These are phyloP conservation scores for Leccinum griseonigrum DNA, from an alignment of 1,284 basidiomycete species.

Conservation along the genomic window DNA sequence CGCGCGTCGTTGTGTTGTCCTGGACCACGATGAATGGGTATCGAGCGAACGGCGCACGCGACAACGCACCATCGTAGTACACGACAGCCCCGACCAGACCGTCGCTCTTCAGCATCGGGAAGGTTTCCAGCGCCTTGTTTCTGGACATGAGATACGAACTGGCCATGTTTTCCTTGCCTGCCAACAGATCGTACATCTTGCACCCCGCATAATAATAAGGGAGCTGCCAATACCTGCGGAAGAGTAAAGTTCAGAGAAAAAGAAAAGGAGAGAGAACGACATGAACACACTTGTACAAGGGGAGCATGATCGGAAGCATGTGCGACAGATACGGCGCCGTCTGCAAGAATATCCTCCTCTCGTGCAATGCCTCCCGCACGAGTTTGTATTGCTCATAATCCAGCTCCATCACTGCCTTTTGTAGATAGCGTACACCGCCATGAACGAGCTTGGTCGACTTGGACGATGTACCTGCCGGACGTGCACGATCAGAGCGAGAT, in stretches of 20 bases:
- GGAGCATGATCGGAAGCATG: slow-evolving; percentile 94
- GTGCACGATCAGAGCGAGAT: slow-evolving; percentile 41
- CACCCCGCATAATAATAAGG: slow-evolving; percentile 96
- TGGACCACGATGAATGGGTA: slow-evolving; percentile 28
- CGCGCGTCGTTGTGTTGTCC: slow-evolving; percentile 98
- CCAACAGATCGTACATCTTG: slow-evolving; percentile 95
- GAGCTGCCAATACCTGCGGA: slow-evolving; percentile 87
- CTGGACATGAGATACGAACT: slow-evolving; percentile 92
- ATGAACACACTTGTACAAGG: slow-evolving; percentile 73
- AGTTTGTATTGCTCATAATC: slow-evolving; percentile 98
- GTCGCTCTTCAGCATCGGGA: slow-evolving; percentile 95
- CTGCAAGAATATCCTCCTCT: slow-evolving; percentile 91
- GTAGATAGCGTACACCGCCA: slow-evolving; percentile 95
- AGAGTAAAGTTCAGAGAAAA: not conserved
- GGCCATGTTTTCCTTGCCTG: slow-evolving; percentile 97
- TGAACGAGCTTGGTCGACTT: slow-evolving; percentile 98
- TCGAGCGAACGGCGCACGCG: not conserved
- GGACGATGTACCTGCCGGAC: slow-evolving; percentile 84
- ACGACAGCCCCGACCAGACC: slow-evolving; percentile 94
- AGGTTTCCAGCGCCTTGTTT: slow-evolving; percentile 89
- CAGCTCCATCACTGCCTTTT: slow-evolving; percentile 94
- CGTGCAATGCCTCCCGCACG: slow-evolving; percentile 90
- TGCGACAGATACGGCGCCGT: slow-evolving; percentile 92
- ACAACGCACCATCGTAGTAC: slow-evolving; percentile 85
- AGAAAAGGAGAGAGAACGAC: not conserved